These are phyloP conservation scores for Ustilago bromivora DNA, from an alignment of 1,284 basidiomycete genomes.

Conservation along the genomic window DNA sequence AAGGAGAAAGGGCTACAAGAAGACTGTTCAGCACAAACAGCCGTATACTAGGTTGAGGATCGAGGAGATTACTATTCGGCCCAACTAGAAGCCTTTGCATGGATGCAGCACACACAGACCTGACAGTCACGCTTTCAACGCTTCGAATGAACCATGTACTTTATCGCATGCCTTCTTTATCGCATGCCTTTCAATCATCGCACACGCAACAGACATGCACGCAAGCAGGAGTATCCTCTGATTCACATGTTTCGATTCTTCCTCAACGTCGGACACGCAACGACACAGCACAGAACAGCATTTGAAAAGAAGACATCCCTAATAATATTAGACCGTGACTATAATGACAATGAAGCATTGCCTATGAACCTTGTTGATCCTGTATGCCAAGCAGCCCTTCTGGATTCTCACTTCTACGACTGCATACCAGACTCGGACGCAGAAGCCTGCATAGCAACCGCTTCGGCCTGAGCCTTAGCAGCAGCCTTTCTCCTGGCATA, in stretches of 20 bases:
- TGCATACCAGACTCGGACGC: constrained; percentile 14
- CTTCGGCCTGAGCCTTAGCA: constrained; percentile 25
- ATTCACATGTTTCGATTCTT: too few species aligned
- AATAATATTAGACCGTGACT: constrained; percentile 21
- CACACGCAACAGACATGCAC: background rate
- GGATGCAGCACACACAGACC: too few species aligned
- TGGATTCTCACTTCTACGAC: background rate
- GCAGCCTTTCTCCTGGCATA: constrained; percentile 42
- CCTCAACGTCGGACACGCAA: background rate
- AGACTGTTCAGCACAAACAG: constrained; percentile 87
- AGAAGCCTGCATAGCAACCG: constrained; percentile 26
- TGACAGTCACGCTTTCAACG: background rate
- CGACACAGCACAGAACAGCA: background rate
- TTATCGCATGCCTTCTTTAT: background rate
- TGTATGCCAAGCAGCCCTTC: background rate
- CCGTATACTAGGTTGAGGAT: constrained; percentile 81
- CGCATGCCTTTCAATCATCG: background rate
- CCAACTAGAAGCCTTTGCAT: constrained; percentile 8
- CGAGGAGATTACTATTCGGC: constrained; percentile 63
- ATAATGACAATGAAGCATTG: background rate
- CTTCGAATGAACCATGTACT: constrained; percentile 7
- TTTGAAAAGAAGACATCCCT: background rate
- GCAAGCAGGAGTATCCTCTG: too few species aligned
- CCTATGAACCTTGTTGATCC: background rate
- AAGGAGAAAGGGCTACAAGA: constrained; percentile 93